Base-by-base conservation (phyloP, 768 basidiomycete genomes). In the Neoboletus brunneissimus region DNA sequence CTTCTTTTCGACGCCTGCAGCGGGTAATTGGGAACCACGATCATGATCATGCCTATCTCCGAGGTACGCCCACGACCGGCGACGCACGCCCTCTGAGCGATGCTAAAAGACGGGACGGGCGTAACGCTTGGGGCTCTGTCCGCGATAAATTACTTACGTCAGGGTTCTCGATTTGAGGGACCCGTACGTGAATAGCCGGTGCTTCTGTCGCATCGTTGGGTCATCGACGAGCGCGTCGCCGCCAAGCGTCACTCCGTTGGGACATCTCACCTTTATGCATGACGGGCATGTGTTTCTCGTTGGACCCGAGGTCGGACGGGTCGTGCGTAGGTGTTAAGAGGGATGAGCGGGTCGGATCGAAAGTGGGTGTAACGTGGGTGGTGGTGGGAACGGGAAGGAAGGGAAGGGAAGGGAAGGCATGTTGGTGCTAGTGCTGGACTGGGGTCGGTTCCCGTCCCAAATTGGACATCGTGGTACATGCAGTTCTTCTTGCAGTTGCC, bases 401-500 rank as follows among this genome's bases (percentile, higher is more conserved):
- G 44, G n/a, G 51, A 45, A 59, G 16, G 54, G 50, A 38, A n/a
- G n/a, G n/a, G n/a, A n/a, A n/a, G n/a, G n/a, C n/a, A n/a, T n/a
- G n/a, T n/a, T n/a, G n/a, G n/a, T 16, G 43, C 48, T 53, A 45
- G 51, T n/a, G 47, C 46, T 40, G 54, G 53, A 38, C 31, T 37
- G 40, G 51, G 42, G 18, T 48, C 54, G 1, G 47, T 46, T 32
- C 44, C 50, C 23, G 42, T 50, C 13, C 13, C 51, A 8, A 53
- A 52, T 18, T 51, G 54, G 55, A 46, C 53, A 15, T 76, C 79
- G 9, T 80, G 77, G 73, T 86, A 87, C 58, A 56, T 87, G 54
- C 58, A 81, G 84, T 57, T 73, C 94, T 22, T 76, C 79, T 43
- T 76, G 90, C n/a, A 91, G 91, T 6, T 75, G 90, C 89, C n/a